These are phyloP conservation scores for Trypethelium eluteriae DNA, from an alignment of 495 filamentous ascomycete species.

Conservation along the genomic window DNA sequence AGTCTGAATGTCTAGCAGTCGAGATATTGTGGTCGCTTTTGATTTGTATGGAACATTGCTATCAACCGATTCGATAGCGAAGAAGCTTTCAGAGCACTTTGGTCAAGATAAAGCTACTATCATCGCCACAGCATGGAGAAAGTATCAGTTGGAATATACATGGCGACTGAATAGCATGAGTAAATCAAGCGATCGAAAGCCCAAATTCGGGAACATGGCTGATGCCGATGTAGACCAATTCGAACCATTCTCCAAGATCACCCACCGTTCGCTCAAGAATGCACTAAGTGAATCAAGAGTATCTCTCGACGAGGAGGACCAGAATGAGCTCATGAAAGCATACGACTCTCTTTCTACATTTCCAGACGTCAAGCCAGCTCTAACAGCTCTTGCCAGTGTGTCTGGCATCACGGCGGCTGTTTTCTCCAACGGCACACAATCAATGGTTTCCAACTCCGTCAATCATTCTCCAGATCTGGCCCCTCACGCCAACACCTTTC, in stretches of 20 bases:
- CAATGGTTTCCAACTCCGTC: constrained; percentile 58
- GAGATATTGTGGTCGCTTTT: constrained; percentile 56
- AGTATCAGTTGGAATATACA: constrained; percentile 71
- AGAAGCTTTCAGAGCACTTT: constrained; percentile 44
- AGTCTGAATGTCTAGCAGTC: background rate
- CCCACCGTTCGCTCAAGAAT: constrained; percentile 53
- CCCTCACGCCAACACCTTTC: constrained; percentile 44
- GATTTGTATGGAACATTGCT: constrained; percentile 70
- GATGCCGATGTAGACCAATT: constrained; percentile 44
- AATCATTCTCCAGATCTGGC: constrained; percentile 48
- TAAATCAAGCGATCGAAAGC: constrained; percentile 29
- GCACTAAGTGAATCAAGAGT: constrained; percentile 51
- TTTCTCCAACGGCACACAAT: constrained; percentile 66
- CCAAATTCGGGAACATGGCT: background rate
- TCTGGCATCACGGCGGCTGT: constrained; percentile 48
- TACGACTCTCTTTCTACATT: constrained; percentile 67
- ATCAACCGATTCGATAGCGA: constrained; percentile 60
- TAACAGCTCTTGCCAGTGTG: constrained; percentile 40
- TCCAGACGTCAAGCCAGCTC: constrained; percentile 52
- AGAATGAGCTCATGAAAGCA: constrained; percentile 49
- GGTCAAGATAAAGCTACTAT: constrained; percentile 47
- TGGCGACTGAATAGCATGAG: constrained; percentile 79
- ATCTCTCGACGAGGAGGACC: constrained; percentile 37
- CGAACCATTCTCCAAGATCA: constrained; percentile 58
- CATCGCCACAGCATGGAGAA: constrained; percentile 52